Base-by-base conservation (phyloP, 148 eudicot genomes). In the Camellia granthamiana region DNA sequence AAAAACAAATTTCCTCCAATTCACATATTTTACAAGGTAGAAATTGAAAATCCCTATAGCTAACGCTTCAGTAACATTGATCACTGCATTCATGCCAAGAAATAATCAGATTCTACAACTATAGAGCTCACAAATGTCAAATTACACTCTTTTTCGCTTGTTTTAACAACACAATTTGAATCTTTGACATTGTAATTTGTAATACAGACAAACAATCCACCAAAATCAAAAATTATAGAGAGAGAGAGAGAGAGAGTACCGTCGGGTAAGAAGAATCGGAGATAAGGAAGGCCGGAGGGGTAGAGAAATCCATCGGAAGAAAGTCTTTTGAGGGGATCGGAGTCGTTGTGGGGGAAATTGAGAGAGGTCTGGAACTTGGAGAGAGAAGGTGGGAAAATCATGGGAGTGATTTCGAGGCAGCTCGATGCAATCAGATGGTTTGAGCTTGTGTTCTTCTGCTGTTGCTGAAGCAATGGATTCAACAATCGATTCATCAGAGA, bases 211-310 rank as follows among this genome's bases (percentile, higher is more conserved):
- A 51, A 30, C 77, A 1, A 38, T 30, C 38, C 38, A 30, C 14
- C 38, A 21, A 5, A 49, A 72, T 21, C 59, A 19, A 1, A 30
- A n/a, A 49, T 16, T 38, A 59, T 60, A 9, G 15, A 19, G 74
- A 43, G 5, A 42, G 21, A 11, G 43, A 49, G 23, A 38, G 41
- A 1, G 18, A 72, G 62, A 18, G 77, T 87, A 93, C 95, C 95
- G 38, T 91, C 92, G 11, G 95, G 97, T 70, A 93, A 85, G 86
- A 88, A 91, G 76, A 93, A 91, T 10, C 84, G 88, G 66, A 93
- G 92, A 63, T 80, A 83, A 68, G 97, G 97, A n/a, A 88, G 86
- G 70, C 95, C 92, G 58, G 87, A 89, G 3, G 95, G 95, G 71
- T 90, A 82, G 63, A 87, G 70, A 13, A 87, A 86, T 1, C 86